Evolutionary conservation across 2,329 filamentous ascomycete genomes (phyloP).

Genomic region (Phoma sp.): DNA sequence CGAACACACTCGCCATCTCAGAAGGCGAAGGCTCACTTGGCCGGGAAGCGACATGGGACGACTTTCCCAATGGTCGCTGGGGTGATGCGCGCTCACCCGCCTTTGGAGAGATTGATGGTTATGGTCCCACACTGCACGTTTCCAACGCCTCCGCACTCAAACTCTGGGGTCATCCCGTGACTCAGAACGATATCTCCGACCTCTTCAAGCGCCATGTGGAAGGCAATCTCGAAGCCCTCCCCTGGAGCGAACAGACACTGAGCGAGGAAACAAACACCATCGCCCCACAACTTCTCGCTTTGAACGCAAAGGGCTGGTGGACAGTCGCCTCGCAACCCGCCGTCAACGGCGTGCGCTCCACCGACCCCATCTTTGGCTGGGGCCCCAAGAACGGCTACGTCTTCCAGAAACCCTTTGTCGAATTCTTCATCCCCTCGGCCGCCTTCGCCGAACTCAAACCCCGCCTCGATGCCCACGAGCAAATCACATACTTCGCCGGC

Average conservation of each 20-base stretch:
- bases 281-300: constrained; percentile 72
- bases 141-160: constrained; percentile 81
- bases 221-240: constrained; percentile 80
- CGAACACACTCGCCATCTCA: constrained; percentile 89
- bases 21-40: constrained; percentile 90
- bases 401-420: constrained; percentile 98
- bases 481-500: constrained; percentile 86
- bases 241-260: constrained; percentile 92
- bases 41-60: constrained; percentile 97
- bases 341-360: constrained; percentile 82
- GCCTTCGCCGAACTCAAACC: constrained; percentile 75
- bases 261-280: constrained; percentile 86
- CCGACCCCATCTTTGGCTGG: constrained; percentile 87
- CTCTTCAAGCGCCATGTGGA: constrained; percentile 84
- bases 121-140: constrained; percentile 93
- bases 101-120: constrained; percentile 97
- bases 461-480: constrained; percentile 70
- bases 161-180: constrained; percentile 83
- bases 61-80: constrained; percentile 96
- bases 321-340: constrained; percentile 95
- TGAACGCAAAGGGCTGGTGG: constrained; percentile 92
- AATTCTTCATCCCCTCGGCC: constrained; percentile 82
- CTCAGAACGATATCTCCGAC: constrained; percentile 73
- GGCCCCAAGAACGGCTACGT: constrained; percentile 91
- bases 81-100: constrained; percentile 86